Conservation (phyloP, 352 stramenopile species). For the Phytophthora nicotianae region DNA sequence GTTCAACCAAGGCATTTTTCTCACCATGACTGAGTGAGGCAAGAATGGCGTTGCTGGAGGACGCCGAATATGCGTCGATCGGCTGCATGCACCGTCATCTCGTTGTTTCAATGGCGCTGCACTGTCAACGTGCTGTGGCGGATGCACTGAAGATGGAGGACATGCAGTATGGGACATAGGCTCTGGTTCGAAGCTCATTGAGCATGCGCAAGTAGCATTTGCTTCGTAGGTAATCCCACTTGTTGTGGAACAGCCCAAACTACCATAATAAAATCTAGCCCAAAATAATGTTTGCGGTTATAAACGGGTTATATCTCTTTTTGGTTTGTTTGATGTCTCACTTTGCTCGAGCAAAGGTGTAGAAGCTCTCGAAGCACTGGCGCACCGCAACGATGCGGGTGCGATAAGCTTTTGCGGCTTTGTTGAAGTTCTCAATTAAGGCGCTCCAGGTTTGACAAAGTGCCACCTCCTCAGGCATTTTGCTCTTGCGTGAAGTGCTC, state of each 20-base stretch:
- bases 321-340: neutral
- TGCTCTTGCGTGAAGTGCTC: no score
- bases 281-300: neutral
- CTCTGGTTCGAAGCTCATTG: no score
- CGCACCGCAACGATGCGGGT: no score
- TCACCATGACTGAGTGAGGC: neutral
- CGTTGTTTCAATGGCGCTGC: neutral
- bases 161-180: conserved; percentile 1
- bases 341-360: neutral
- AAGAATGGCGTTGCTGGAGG: neutral
- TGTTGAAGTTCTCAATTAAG: no score
- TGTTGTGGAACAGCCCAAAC: neutral
- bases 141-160: neutral
- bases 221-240: neutral
- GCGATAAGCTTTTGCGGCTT: no score
- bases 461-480: no score
- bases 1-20: neutral
- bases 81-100: neutral
- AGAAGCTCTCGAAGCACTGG: no score
- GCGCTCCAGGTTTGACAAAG: no score
- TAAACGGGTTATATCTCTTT: neutral
- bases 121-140: neutral
- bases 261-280: neutral
- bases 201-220: neutral
- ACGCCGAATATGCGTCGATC: neutral